Percentiles rank a stretch among this genome's conserved stretches.
Evolutionary conservation across 106 monocot species (phyloP).

Genomic region (Alisma plantagoaquatica): DNA sequence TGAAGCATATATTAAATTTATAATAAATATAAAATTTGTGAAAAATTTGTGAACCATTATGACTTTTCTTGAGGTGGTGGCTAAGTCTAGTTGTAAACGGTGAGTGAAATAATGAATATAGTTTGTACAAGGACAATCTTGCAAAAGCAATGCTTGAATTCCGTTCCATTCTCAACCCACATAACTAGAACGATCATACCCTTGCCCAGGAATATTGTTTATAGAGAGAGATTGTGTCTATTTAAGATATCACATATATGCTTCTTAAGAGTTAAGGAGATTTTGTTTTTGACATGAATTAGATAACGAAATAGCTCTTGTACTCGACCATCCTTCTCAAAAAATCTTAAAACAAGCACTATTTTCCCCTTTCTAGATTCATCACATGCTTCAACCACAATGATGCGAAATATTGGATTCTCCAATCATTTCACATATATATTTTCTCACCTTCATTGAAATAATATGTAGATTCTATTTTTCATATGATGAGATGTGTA

Average conservation of each 20-base stretch:
- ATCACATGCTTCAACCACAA: conserved; percentile 5
- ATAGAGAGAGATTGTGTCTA: conserved; percentile 2
- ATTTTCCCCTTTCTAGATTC: conserved; percentile 5
- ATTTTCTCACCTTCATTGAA: not conserved
- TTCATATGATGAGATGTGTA: conserved; percentile 3
- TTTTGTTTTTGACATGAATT: not conserved
- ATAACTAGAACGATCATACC: conserved; percentile 2
- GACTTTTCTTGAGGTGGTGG: not conserved
- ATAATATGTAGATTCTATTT: conserved; percentile 4
- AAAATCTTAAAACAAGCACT: conserved; percentile 3
- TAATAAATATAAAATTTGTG: not conserved
- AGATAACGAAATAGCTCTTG: not conserved
- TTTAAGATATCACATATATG: not conserved
- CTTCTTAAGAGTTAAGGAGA: not conserved
- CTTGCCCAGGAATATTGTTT: conserved; percentile 3
- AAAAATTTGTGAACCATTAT: not conserved
- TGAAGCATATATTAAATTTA: conserved; percentile 1
- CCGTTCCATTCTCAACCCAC: not conserved
- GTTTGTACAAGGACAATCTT: not conserved
- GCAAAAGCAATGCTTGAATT: not conserved
- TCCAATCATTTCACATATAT: not conserved
- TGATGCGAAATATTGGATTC: conserved; percentile 1
- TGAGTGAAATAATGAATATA: conserved; percentile 2
- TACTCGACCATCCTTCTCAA: not conserved
- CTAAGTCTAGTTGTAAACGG: not conserved